Base-by-base conservation (phyloP, 306 rosid genomes). In the Inga laurina region DNA sequence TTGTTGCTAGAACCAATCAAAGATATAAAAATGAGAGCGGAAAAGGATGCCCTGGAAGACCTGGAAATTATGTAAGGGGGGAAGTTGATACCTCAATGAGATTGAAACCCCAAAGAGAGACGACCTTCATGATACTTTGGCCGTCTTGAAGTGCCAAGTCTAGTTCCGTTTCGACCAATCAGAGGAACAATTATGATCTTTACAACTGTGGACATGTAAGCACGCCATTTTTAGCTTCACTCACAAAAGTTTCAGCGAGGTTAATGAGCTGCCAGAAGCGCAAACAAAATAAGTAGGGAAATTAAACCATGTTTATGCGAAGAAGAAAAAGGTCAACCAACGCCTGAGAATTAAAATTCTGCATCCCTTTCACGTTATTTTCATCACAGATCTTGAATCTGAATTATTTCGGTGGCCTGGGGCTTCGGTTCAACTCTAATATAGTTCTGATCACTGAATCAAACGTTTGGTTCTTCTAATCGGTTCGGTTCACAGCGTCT, bases 161-260 rank as follows among this genome's bases (percentile, higher is more conserved):
- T 44, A 82, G 37, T 62, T 62, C 74, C 66, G 30, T 27, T 27
- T 27, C 30, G 98, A 92, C 97, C 99, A 95, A 80, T 90, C 84
- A 14, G 99, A 81, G 18, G 99, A 93, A 82, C 98, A 95, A 84
- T 95, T 95, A 54, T 95, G 90, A 19, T 95, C 99, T 89, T 93
- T 96, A 76, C 99, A 93, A 81, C 96, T 95, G 80, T 95, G 98
- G 37, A 93, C 97, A 62, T 92, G 98, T 54, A 92, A 83, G 84
- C 98, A 95, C 87, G 98, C 98, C 98, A 95, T 93, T 86, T 82
- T 84, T 18, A 68, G 48, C 48, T 68, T 37, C 44, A 66, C 22
- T 66, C 72, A 27, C 22, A 19, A 18, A 35, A 68, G 8, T 43
- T 43, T 43, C 45, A 5, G 44, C 8, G 67, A 69, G 54, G 30